Evolutionary conservation across 169 alveolate genomes (phyloP), one percentile per base, ranked within the genome.

Genomic region (Cryptosporidium ryanae): DNA sequence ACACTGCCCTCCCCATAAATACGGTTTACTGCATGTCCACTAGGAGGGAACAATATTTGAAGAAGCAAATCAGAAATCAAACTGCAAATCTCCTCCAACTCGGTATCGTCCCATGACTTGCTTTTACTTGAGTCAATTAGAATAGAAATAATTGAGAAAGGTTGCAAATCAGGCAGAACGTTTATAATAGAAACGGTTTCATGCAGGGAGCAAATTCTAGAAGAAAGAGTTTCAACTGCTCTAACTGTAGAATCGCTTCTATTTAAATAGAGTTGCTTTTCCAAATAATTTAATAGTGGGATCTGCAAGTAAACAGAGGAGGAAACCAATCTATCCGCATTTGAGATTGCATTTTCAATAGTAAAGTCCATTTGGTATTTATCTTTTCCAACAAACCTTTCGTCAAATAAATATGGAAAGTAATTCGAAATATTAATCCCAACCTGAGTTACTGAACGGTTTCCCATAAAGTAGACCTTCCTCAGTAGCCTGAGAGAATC

Each of bases 1-100:
- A 10, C 17, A 8, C 10, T 15, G n/a, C 18, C 29, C 18, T 68
- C 66, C n/a, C 6, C 25, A 18, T 50, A 8, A n/a, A 29, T 55
- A 31, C 43, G 32, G 27, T 59, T 57, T 55, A 76, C 59, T 18
- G 50, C 18, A 25, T 76, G 87, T 13, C 25, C 46, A 34, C 27
- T 61, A 17, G 87, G 87, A 1, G 87, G 87, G 59, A 76, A 13
- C 12, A 76, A 46, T 27, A 10, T 57, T 76, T 76, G 87, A 76
- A 76, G 87, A 23, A 76, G 64, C 27, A 44, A 27, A 34, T 76
- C 87, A 1, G 87, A 76, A 13, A 76, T 46, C 17, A 44, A 49
- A 65, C 71, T 76, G 27, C 87, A 76, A 7, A 57, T 5, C 6
- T 21, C 64, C 27, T 76, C 87, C 31, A 59, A 12, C 18, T 76